These are phyloP conservation scores for Claviceps paspali DNA, from an alignment of 2,329 filamentous ascomycete species.

Conservation along the genomic window DNA sequence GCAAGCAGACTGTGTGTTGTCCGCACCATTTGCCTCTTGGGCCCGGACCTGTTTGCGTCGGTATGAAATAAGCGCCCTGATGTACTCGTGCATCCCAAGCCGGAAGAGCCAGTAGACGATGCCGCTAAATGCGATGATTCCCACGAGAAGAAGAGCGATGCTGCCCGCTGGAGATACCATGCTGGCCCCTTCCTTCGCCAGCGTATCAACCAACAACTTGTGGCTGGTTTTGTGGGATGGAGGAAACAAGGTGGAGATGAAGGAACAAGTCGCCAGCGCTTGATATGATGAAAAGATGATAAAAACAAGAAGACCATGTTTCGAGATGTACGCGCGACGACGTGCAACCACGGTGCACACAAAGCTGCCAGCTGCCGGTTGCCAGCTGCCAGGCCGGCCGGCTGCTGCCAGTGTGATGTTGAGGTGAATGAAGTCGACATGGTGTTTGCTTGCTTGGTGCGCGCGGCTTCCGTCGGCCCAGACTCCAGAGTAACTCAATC, in stretches of 20 bases:
- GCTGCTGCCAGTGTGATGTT: not conserved
- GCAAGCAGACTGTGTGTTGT: not conserved
- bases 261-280: not conserved
- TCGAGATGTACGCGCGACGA: not conserved
- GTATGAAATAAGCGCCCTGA: slow-evolving; percentile 12
- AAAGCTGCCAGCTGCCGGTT: slow-evolving; percentile 1
- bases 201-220: not conserved
- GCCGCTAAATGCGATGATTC: slow-evolving; percentile 15
- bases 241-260: not conserved
- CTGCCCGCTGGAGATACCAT: slow-evolving; percentile 8
- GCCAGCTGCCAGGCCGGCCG: not conserved
- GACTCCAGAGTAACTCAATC: no score
- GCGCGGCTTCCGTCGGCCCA: slow-evolving; percentile 22
- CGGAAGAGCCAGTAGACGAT: slow-evolving; percentile 17
- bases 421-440: no score
- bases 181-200: not conserved
- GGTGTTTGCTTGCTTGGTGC: no score
- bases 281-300: not conserved
- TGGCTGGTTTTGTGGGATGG: not conserved
- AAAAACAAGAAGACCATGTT: no score
- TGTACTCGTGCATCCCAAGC: slow-evolving; percentile 15
- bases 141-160: slow-evolving; percentile 19
- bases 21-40: not conserved
- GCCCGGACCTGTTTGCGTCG: slow-evolving; percentile 1
- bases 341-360: not conserved